phyloP scores from a whole-genome alignment of 805 yeast genomes.

The Candida suzukii region DNA sequence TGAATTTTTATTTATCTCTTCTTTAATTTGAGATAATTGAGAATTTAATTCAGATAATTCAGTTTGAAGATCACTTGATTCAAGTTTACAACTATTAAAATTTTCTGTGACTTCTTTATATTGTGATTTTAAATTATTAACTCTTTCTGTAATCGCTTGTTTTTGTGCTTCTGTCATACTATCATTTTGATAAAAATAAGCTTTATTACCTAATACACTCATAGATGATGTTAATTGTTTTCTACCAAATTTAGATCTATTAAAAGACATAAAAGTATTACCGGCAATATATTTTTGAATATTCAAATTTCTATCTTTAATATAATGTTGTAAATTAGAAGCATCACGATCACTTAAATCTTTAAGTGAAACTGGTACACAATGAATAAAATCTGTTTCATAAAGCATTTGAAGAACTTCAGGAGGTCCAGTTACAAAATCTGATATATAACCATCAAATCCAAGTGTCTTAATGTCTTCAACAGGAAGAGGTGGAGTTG shows the following conservation, averaged over 20 bases:
- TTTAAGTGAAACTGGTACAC: conserved; percentile 56
- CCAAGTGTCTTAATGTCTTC: conserved; percentile 41
- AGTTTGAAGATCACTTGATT: too few species aligned
- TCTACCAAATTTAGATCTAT: conserved; percentile 58
- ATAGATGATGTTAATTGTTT: conserved; percentile 41
- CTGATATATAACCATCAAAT: conserved; percentile 74
- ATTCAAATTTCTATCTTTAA: conserved; percentile 31
- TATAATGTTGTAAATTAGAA: conserved; percentile 24
- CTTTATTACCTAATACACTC: conserved; percentile 9
- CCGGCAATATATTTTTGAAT: conserved; percentile 59
- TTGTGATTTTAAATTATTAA: conserved; percentile 6
- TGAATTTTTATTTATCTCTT: too few species aligned
- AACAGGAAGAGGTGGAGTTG: conserved; percentile 4
- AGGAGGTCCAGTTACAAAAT: conserved; percentile 65
- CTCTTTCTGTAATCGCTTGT: conserved; percentile 8
- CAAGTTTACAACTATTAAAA: too few species aligned
- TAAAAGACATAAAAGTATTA: conserved; percentile 41
- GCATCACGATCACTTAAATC: conserved; percentile 36
- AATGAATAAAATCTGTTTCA: conserved; percentile 39
- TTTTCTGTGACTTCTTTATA: not conserved
- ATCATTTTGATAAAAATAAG: not conserved
- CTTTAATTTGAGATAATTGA: too few species aligned
- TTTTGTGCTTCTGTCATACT: conserved; percentile 25
- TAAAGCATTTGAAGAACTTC: conserved; percentile 69
- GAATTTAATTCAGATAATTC: too few species aligned